Evolutionary conservation across 768 basidiomycete genomes (phyloP), one percentile per base, ranked within the genome.

Genomic region (Rhizopogon vesiculosus): DNA sequence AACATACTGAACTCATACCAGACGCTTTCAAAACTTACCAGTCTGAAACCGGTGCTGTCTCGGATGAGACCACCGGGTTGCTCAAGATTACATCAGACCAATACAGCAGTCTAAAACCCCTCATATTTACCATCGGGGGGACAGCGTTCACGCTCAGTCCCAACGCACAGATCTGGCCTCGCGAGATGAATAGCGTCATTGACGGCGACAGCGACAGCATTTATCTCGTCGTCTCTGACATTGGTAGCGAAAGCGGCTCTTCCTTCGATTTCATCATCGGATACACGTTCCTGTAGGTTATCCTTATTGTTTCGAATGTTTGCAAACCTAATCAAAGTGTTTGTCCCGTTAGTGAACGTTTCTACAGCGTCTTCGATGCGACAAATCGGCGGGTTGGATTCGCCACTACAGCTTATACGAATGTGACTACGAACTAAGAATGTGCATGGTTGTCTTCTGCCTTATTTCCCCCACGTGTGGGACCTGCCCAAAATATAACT

Each of bases 321-420:
- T 42, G 12, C 31, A 5, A 9, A 35, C 33, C 28, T 49, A 38
- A 49, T 38, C 6, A 15, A 9, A 8, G 18, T 8, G 7, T 48
- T 48, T 44, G 10, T 42, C 13, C 35, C 42, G 13, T 28, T 16
- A 40, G 51, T 25, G 53, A 76, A 62, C 64, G 75, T 22, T 75
- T 68, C 67, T 76, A 72, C 61, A 56, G 64, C 35, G 66, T 72
- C 15, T 76, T 62, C 56, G 74, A 76, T 56, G 59, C 66, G 13
- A 62, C 61, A 3, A 70, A 69, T 59, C 45, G 42, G 16, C 67
- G 59, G 5, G 63, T 75, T 44, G 75, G 74, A n/a, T 54, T 76
- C 12, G 75, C 75, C 3, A 68, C 59, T 9, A 74, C 73, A 3
- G 5, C 55, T 19, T 65, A 66, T 57, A 76, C 75, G 2, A 22